A percentile compares a stretch with the other conserved stretches of the same genome.
Conservation (phyloP, 345 rosid species). For the Anacardium occidentale region DNA sequence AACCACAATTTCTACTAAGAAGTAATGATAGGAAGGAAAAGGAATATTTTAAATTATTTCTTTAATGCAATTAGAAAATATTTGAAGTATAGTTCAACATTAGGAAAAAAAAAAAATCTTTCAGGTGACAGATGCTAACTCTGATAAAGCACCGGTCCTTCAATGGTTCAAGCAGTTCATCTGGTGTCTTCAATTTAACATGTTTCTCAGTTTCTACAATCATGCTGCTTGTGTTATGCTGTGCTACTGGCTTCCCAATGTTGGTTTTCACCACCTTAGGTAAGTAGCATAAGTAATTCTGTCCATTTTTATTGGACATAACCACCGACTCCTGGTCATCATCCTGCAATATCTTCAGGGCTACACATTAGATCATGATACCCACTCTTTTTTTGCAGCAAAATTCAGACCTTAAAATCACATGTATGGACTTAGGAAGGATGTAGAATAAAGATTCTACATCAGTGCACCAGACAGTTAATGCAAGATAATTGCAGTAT, state of each 20-base stretch:
- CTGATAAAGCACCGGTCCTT: conserved; percentile 63
- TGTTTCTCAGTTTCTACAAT: conserved; percentile 74
- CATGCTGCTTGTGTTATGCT: conserved; percentile 63
- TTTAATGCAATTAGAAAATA: not conserved
- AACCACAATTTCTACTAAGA: too few relatives aligned
- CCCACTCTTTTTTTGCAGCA: conserved; percentile 1
- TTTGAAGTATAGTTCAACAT: not conserved
- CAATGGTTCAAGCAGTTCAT: conserved; percentile 75
- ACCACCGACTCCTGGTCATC: conserved; percentile 71
- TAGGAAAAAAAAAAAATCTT: not conserved
- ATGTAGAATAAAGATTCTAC: not conserved
- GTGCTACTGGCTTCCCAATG: conserved; percentile 44
- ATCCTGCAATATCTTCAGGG: conserved; percentile 43
- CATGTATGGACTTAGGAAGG: not conserved
- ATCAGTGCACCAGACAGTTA: not conserved
- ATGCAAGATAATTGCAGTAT: conserved; percentile 5
- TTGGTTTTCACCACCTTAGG: conserved; percentile 73
- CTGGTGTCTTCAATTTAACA: conserved; percentile 78
- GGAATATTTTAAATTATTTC: not conserved
- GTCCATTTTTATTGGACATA: conserved; percentile 68
- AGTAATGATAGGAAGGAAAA: not conserved
- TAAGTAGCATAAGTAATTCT: conserved; percentile 61
- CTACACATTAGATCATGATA: conserved; percentile 11
- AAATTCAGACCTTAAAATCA: not conserved
- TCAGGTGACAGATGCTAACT: conserved; percentile 36